Evolutionary conservation across 1,139 yeast species (phyloP).

Genomic region (Blastobotrys petasosporus): DNA sequence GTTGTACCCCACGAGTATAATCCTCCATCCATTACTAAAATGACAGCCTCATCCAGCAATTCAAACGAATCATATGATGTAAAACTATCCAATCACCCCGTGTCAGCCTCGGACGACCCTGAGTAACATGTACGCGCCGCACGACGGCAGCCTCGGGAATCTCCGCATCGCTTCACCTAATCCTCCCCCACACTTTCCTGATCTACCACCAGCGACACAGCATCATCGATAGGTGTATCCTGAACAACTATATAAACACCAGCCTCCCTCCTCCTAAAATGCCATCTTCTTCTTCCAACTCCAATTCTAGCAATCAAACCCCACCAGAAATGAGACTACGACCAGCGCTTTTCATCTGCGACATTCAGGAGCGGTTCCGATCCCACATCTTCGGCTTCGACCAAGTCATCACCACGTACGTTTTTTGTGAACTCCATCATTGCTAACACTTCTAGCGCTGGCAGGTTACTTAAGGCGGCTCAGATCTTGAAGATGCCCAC

Average conservation of each 20-base stretch:
- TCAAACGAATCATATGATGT: too few relatives aligned
- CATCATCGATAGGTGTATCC: background rate
- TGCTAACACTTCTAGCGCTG: conserved; percentile 7
- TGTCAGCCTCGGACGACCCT: too few relatives aligned
- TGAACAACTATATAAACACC: background rate
- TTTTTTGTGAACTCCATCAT: background rate
- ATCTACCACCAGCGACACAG: too few relatives aligned
- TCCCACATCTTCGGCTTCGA: conserved; percentile 21
- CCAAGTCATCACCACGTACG: conserved; percentile 21
- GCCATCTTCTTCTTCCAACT: background rate
- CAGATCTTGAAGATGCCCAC: conserved; percentile 23
- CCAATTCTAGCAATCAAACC: background rate
- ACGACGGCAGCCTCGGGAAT: too few relatives aligned
- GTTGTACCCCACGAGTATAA: too few relatives aligned
- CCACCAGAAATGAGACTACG: conserved; percentile 13
- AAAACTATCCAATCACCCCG: too few relatives aligned
- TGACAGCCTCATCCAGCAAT: too few relatives aligned
- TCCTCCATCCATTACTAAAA: too few relatives aligned
- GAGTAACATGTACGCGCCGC: too few relatives aligned
- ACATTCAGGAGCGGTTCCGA: conserved; percentile 26
- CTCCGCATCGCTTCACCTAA: too few relatives aligned
- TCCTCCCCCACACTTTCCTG: too few relatives aligned
- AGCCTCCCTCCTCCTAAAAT: background rate
- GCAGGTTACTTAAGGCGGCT: conserved; percentile 22
- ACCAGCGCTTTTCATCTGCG: conserved; percentile 29